These are phyloP conservation scores for Picocystis sp. DNA, from an alignment of 163 green algal species.

Conservation along the genomic window DNA sequence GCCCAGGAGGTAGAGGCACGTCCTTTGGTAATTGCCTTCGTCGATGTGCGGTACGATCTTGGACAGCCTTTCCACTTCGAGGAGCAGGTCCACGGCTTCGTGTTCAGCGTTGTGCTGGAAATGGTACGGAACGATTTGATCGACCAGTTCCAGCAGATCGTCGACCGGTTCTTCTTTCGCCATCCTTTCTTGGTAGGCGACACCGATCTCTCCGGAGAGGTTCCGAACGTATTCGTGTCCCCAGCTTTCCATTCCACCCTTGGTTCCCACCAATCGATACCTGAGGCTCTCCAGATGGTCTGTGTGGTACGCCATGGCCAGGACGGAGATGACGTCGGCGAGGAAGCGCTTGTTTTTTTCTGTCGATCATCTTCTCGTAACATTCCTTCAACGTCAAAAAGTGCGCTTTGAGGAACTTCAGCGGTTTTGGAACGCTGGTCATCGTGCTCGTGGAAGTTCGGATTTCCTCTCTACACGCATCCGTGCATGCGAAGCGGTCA, in stretches of 20 bases:
- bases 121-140: conserved; percentile 82
- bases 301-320: conserved; percentile 67
- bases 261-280: conserved; percentile 51
- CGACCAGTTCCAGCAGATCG: conserved; percentile 53
- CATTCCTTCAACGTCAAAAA: conserved; percentile 48
- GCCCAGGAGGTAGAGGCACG: conserved; percentile 80
- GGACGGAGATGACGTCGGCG: conserved; percentile 53
- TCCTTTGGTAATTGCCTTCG: conserved; percentile 64
- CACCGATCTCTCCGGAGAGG: conserved; percentile 69
- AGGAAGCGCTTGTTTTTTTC: conserved; percentile 38
- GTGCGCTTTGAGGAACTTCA: conserved; percentile 91
- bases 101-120: conserved; percentile 95
- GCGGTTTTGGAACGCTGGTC: conserved; percentile 91
- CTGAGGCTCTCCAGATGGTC: conserved; percentile 56
- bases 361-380: conserved; percentile 12
- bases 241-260: conserved; percentile 56
- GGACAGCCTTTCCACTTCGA: conserved; percentile 76
- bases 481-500: conserved; percentile 1
- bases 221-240: conserved; percentile 91
- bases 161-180: conserved; percentile 17
- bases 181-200: conserved; percentile 41
- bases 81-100: conserved; percentile 90
- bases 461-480: conserved; percentile 47
- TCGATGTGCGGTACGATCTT: conserved; percentile 68
- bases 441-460: conserved; percentile 75